Evolutionary conservation across 495 filamentous ascomycete species (phyloP), one percentile per base, ranked within the genome.

Genomic region (Xylaria acuta): DNA sequence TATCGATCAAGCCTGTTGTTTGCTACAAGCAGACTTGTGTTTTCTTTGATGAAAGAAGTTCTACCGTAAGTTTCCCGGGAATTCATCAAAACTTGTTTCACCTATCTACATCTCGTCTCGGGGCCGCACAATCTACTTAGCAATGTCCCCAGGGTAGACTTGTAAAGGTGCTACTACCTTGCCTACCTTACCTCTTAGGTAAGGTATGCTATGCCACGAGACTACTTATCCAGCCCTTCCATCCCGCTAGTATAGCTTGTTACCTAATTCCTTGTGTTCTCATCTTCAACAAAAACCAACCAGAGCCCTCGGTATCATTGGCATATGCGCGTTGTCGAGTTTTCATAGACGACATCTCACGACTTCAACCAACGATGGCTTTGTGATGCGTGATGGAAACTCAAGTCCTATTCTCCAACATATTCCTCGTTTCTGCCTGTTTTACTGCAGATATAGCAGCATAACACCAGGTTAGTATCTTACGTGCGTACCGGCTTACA

Each of bases 401-500:
- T 5, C 16, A 27, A 53, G 49, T 53, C n/a, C 6, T 22, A 3
- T 51, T 22, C 47, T 3, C 47, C 20, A 27, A 12, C 22, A 27
- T 25, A 14, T 12, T 3, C 1, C 14, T 53, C 20, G 49, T 22
- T 27, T 53, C 9, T 11, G 3, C 34, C 5, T 38, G 32, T n/a
- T 8, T 36, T 38, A n/a, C 14, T 38, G 8, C 16, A 38, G 32
- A n/a, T n/a, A 18, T 32, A 45, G 43, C 22, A 25, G 22, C 20
- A 53, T 25, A 51, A 18, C 5, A 49, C 25, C 41, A 12, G 4
- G 7, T 20, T 43, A 16, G 25, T 14, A 32, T 65, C 25, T 47
- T 65, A 51, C 63, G 27, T 66, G 64, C 43, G 40, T 66, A 38
- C n/a, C 32, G 27, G 49, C 43, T 43, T n/a, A 34, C 43, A 65